Evolutionary conservation across 345 rosid genomes (phyloP), one percentile per base, ranked within the genome.

Genomic region (Boechera divaricarpa): DNA sequence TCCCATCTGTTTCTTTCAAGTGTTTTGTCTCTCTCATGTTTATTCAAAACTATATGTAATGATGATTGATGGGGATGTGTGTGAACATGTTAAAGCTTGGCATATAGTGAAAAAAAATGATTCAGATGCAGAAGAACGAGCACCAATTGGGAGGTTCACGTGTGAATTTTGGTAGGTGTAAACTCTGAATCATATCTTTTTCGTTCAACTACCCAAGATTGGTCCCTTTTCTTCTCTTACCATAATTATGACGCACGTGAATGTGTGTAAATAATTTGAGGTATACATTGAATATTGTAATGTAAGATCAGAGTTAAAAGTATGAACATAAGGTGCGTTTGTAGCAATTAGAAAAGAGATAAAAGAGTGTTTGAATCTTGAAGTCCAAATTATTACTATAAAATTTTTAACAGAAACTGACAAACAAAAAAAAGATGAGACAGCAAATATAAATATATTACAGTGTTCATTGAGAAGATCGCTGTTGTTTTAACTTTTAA

Each of bases 21-120:
- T 77, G 54, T 8, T 44, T 44, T 70, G 13, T 77, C 4, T 63
- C 60, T 15, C n/a, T 45, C 70, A 60, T 70, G 72, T 70, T 77
- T 38, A 16, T 49, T 68, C 55, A 39, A 68, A 59, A 56, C 28
- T 62, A 47, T 57, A 21, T 63, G 32, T 52, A 24, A 58, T 68
- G 69, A 53, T 76, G 75, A 76, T 31, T 69, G 80, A 76, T 60
- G 57, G 38, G 10, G 64, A 69, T 54, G 70, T 69, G 36, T 76
- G 65, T 70, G 24, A 26, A 9, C 64, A 77, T 63, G 72, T 44
- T 55, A 11, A 45, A 63, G 53, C 53, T 70, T 70, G 67, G 72
- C 74, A 41, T 69, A 0, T 76, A 52, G 74, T 53, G 69, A 32
- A 44, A 41, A 60, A 51, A 49, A 61, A 52, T 76, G 63, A 69